Conservation (phyloP, 345 rosid species). For the Syzygium aqueum region DNA sequence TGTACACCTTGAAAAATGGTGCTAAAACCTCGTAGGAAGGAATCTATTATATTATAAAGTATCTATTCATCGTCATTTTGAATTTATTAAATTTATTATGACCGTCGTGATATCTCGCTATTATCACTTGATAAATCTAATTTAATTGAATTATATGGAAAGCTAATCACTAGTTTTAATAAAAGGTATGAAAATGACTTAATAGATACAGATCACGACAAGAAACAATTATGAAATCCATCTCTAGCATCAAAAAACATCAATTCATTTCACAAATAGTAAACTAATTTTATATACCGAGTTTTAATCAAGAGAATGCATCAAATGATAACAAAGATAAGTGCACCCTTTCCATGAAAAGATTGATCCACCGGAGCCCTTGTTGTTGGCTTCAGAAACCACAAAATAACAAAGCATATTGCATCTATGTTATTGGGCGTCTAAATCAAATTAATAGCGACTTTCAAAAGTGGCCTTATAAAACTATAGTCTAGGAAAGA, state of each 20-base stretch:
- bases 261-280: neutral
- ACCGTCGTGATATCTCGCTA: neutral
- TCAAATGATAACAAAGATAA: neutral
- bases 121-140: neutral
- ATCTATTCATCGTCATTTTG: neutral
- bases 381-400: neutral
- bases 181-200: neutral
- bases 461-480: neutral
- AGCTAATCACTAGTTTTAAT: neutral
- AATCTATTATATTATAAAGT: neutral
- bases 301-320: neutral
- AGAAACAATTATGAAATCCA: neutral
- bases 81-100: neutral
- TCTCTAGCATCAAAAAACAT: neutral
- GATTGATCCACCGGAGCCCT: neutral
- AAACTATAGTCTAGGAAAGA: neutral
- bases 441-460: neutral
- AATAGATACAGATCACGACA: neutral
- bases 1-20: neutral
- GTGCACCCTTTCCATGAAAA: neutral
- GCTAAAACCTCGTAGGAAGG: neutral
- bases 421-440: neutral
- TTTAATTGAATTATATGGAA: neutral
- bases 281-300: neutral
- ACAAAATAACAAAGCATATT: neutral